Evolutionary conservation across 2,329 filamentous ascomycete genomes (phyloP).

Genomic region (Diplocarpon mali): DNA sequence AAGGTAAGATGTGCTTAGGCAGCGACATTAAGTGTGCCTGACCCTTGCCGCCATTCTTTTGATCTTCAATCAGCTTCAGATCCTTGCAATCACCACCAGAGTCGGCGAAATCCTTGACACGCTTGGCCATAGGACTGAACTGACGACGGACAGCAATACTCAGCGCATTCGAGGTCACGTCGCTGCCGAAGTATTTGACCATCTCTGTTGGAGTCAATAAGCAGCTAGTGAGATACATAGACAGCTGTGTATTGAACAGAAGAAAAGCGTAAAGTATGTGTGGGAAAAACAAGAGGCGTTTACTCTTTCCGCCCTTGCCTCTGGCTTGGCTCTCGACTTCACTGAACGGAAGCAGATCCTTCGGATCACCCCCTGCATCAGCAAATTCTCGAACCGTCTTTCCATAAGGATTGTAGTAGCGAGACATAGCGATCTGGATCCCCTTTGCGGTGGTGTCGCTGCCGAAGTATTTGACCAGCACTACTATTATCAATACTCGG

Average conservation of each 20-base stretch:
- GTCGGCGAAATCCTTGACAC: not conserved
- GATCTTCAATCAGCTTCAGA: not conserved
- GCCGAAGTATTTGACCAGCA: too few relatives aligned
- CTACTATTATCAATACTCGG: too few relatives aligned
- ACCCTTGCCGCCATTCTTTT: not conserved
- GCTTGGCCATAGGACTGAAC: slow-evolving; percentile 2
- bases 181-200: slow-evolving; percentile 2
- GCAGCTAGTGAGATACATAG: not conserved
- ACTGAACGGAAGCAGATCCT: slow-evolving; percentile 3
- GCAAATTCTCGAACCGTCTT: slow-evolving; percentile 35
- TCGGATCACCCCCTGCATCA: slow-evolving; percentile 34
- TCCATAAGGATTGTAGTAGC: slow-evolving; percentile 40
- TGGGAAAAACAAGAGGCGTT: too few relatives aligned
- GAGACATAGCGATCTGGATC: slow-evolving; percentile 9
- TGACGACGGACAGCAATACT: slow-evolving; percentile 1
- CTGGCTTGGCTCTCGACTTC: not conserved
- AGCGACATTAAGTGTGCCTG: not conserved
- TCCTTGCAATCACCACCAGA: slow-evolving; percentile 4
- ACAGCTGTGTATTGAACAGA: not conserved
- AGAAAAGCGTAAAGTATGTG: not conserved
- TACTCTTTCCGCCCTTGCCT: slow-evolving; percentile 4
- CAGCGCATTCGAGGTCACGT: not conserved
- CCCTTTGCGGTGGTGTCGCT: too few relatives aligned
- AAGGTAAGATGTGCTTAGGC: not conserved
- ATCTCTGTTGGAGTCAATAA: slow-evolving; percentile 2